A percentile compares a stretch with the other conserved stretches of the same genome.
Conservation (phyloP, 148 eudicot genomes). For the Vaccinium corymbosum region DNA sequence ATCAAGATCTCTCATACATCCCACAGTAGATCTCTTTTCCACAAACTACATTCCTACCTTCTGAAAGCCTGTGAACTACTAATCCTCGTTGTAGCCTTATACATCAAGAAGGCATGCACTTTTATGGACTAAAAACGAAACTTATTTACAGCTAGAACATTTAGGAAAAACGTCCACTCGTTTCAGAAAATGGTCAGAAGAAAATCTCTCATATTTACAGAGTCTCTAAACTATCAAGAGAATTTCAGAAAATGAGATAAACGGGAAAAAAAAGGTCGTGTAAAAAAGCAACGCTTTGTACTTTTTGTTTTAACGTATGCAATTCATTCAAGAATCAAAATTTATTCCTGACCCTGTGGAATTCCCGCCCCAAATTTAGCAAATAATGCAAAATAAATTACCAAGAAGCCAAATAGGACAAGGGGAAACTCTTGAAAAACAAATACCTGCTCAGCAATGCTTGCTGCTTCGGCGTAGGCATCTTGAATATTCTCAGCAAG, state of each 20-base stretch:
- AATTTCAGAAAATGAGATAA: neutral
- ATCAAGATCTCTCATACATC: neutral
- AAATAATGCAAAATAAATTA: slow-evolving; percentile 1
- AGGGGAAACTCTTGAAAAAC: neutral
- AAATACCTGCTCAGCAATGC: slow-evolving; percentile 97
- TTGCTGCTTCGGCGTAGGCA: slow-evolving; percentile 99
- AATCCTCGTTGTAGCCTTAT: neutral
- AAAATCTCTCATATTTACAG: neutral
- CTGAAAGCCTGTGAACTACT: neutral
- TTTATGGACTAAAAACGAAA: neutral
- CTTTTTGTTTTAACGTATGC: neutral
- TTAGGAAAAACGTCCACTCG: neutral
- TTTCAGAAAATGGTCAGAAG: neutral
- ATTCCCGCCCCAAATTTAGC: neutral
- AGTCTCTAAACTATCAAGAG: neutral
- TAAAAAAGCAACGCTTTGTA: neutral
- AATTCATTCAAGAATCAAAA: neutral
- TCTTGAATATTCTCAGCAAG: slow-evolving; percentile 99
- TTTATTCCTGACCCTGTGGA: neutral
- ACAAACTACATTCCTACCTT: neutral
- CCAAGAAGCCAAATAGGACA: neutral
- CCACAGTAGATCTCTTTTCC: neutral
- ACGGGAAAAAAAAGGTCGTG: neutral
- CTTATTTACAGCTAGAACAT: neutral
- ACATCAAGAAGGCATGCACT: neutral